Base-by-base conservation (phyloP, 352 stramenopile species). In the Globisporangium polare region DNA sequence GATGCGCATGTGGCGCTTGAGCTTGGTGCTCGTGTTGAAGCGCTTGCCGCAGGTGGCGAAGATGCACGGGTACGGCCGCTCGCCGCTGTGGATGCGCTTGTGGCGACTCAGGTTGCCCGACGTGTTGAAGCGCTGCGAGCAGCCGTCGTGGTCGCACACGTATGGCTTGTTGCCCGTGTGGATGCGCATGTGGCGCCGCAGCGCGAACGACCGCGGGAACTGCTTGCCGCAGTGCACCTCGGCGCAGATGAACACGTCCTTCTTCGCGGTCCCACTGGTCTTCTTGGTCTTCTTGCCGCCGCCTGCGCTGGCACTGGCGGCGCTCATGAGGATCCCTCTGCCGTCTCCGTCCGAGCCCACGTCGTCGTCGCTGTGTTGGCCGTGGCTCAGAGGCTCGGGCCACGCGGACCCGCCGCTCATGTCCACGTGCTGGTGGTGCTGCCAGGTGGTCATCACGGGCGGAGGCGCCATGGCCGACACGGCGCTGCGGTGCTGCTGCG, bases 1-100 rank as follows among this genome's bases (percentile, higher is more conserved):
- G 64, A 91, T 90, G 58, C 85, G 84, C 83, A 94, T 91, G 70
- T 95, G 86, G 18, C 86, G 75, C 72, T 93, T 92, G 50, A 95
- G 75, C 69, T 95, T 95, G n/a, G 85, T 93, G 69, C 83, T 93
- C 26, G 85, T 95, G 68, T 92, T 93, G 62, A 95, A 95, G 41
- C 79, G 75, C 67, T 95, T 95, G 65, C 76, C 80, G 68, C 86
- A 95, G 8, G 64, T 87, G 8, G 79, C 65, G 41, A 90, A 90
- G 50, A 85, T 79, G 49, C 86, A 95, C 37, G 80, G 80, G 66
- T 93, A 95, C 24, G 86, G 86, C 5, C 85, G 74, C 60, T 92
- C 86, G 50, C 86, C 86, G 46, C 77, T 91, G 69, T 95, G 86
- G 65, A 93, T 95, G 66, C 86, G 84, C 63, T 94, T 94, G 72